Percentiles rank a stretch among this genome's conserved stretches.
Evolutionary conservation across 352 stramenopile species (phyloP).

Genomic region (Phytophthora chlamydospora): DNA sequence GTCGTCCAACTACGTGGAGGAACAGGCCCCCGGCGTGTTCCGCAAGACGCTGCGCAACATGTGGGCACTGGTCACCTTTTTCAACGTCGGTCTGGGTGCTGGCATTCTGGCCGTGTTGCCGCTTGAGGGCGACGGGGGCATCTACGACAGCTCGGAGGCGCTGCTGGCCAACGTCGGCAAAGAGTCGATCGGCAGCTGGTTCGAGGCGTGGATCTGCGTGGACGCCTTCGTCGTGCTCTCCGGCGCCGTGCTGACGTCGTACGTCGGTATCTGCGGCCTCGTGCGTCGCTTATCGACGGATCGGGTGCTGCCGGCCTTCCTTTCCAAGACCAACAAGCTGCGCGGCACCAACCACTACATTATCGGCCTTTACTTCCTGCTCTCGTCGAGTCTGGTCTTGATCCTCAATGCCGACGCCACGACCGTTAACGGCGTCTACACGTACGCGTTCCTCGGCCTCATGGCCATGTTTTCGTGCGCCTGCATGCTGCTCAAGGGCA

Average conservation of each 20-base stretch:
- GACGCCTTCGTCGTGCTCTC: slow-evolving; percentile 90
- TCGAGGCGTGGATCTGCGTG: slow-evolving; percentile 63
- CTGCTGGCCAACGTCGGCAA: slow-evolving; percentile 76
- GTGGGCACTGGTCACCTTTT: slow-evolving; percentile 80
- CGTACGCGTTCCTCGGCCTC: slow-evolving; percentile 81
- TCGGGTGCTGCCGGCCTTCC: slow-evolving; percentile 58
- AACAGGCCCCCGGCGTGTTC: slow-evolving; percentile 81
- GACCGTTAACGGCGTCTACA: slow-evolving; percentile 83
- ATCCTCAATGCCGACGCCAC: slow-evolving; percentile 74
- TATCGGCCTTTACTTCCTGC: slow-evolving; percentile 72
- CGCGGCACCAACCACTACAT: slow-evolving; percentile 80
- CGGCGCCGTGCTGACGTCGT: slow-evolving; percentile 87
- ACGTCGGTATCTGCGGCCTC: slow-evolving; percentile 77
- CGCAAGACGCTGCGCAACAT: slow-evolving; percentile 72
- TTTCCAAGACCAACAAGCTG: slow-evolving; percentile 60
- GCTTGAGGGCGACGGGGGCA: slow-evolving; percentile 51
- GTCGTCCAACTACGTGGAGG: slow-evolving; percentile 87
- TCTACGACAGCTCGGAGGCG: slow-evolving; percentile 56
- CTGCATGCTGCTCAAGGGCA: slow-evolving; percentile 87
- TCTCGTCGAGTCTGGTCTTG: slow-evolving; percentile 71
- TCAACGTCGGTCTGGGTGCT: slow-evolving; percentile 80
- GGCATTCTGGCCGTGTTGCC: slow-evolving; percentile 78
- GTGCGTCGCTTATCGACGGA: slow-evolving; percentile 79
- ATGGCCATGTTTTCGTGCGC: slow-evolving; percentile 85
- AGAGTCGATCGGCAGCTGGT: slow-evolving; percentile 39